Base-by-base conservation (phyloP, 768 basidiomycete species). In the Termitomyces sp. region DNA sequence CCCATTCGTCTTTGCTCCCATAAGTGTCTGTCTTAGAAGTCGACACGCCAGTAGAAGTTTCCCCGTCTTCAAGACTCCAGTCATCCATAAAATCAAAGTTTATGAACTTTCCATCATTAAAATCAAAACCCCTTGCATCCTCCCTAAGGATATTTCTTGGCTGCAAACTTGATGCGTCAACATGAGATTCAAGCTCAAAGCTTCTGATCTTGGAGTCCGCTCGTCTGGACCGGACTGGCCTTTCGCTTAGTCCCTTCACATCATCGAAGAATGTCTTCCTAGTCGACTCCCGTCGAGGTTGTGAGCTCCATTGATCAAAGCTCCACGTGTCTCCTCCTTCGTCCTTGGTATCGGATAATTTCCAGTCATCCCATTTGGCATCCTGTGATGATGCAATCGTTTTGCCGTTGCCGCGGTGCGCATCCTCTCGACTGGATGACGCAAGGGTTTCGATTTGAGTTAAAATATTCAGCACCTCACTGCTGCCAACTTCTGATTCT, bases 401-500 rank as follows among this genome's bases (percentile, higher is more conserved):
- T 11, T 48, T 38, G 15, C 11, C 11, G 2, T 9, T 32, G 30
- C 9, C 28, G 22, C 6, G 24, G 6, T 12, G 22, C 24, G n/a
- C 10, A 17, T 1, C 26, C 19, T 41, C 35, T 22, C 37, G 55
- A 17, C 22, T 57, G 42, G 59, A 49, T 22, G 58, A 61, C 19
- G 70, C 58, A 21, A 74, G 53, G 15, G 56, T 68, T 63, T 88
- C 85, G 35, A 88, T 81, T 44, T 74, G 74, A 17, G 68, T 64
- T 28, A 88, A 58, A 40, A 83, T 68, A 8, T 64, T 66, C 75
- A 80, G 80, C 19, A 80, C 77, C 56, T 82, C 80, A n/a, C 67
- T 73, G 19, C 73, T 73, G 21, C 73, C 79, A 10, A 78, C 53
- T 47, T 74, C 70, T 32, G 63, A 68, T 59, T 80, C 80, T 60